A percentile compares a stretch with the other conserved stretches of the same genome.
phyloP scores from a whole-genome alignment of 2,329 filamentous ascomycete genomes.

The Hypomyces perniciosus region DNA sequence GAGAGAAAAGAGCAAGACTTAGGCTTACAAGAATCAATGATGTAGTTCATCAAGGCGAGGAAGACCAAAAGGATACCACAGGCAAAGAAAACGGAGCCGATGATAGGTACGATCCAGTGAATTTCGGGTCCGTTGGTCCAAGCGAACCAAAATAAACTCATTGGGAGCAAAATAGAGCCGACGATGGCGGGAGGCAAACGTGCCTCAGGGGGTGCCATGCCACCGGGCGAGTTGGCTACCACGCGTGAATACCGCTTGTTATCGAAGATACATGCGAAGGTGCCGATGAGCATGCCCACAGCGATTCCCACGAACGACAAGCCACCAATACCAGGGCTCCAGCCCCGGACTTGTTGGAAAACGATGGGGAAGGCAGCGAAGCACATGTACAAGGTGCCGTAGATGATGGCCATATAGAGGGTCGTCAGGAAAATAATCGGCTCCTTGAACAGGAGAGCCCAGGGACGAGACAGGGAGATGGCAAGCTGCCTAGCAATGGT shows the following conservation, averaged over 20 bases:
- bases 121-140: conserved; percentile 54
- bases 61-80: conserved; percentile 58
- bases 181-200: conserved; percentile 55
- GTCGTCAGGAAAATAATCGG: conserved; percentile 60
- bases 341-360: conserved; percentile 52
- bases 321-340: conserved; percentile 52
- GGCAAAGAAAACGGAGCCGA: conserved; percentile 44
- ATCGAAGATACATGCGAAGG: conserved; percentile 45
- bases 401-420: conserved; percentile 58
- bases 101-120: conserved; percentile 50
- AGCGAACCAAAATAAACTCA: conserved; percentile 60
- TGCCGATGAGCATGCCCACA: conserved; percentile 55
- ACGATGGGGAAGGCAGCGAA: conserved; percentile 56
- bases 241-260: conserved; percentile 47
- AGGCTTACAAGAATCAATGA: conserved; percentile 54
- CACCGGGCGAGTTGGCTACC: conserved; percentile 41
- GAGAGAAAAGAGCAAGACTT: neutral
- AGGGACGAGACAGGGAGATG: conserved; percentile 54
- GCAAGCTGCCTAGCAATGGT: conserved; percentile 45
- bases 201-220: conserved; percentile 57
- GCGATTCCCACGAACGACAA: conserved; percentile 59
- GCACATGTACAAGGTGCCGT: conserved; percentile 49
- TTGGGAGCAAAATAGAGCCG: conserved; percentile 51
- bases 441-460: conserved; percentile 59
- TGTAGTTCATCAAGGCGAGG: conserved; percentile 59